Evolutionary conservation across 345 rosid genomes (phyloP).

Genomic region (Mercurialis annua): DNA sequence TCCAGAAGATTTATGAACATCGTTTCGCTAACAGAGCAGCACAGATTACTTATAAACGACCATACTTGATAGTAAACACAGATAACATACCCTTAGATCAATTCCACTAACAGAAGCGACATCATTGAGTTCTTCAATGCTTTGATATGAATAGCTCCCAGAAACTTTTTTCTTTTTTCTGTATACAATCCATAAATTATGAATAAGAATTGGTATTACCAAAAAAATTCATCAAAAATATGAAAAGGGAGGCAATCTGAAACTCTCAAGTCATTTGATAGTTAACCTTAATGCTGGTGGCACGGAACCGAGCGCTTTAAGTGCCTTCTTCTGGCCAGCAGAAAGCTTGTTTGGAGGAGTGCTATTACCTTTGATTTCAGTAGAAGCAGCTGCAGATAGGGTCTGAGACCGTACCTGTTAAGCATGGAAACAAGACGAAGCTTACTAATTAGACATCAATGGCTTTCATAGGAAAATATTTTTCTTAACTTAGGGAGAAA

Average conservation of each 20-base stretch:
- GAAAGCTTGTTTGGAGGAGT: conserved; percentile 7
- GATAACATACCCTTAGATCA: conserved; percentile 71
- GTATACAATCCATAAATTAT: conserved; percentile 18
- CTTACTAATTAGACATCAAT: no score
- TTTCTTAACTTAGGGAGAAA: no score
- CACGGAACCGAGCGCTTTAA: conserved; percentile 6
- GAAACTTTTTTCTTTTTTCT: conserved; percentile 95
- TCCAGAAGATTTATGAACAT: conserved; percentile 5
- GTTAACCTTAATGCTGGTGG: no score
- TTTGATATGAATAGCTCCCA: conserved; percentile 76
- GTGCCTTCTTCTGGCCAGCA: no score
- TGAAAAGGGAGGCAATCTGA: conserved; percentile 7
- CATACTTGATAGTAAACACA: conserved; percentile 9
- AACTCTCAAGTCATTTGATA: not conserved
- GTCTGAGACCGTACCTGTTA: no score
- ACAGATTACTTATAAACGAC: not conserved
- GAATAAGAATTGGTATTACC: conserved; percentile 9
- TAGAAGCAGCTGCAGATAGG: no score
- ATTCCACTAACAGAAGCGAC: conserved; percentile 99
- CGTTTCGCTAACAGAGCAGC: not conserved
- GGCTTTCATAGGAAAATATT: no score
- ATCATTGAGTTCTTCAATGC: conserved; percentile 97
- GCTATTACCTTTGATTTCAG: conserved; percentile 28
- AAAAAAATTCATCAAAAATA: conserved; percentile 2
- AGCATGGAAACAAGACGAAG: no score